phyloP scores from a whole-genome alignment of 140 eudicot species.

The Senecio squalidus region DNA sequence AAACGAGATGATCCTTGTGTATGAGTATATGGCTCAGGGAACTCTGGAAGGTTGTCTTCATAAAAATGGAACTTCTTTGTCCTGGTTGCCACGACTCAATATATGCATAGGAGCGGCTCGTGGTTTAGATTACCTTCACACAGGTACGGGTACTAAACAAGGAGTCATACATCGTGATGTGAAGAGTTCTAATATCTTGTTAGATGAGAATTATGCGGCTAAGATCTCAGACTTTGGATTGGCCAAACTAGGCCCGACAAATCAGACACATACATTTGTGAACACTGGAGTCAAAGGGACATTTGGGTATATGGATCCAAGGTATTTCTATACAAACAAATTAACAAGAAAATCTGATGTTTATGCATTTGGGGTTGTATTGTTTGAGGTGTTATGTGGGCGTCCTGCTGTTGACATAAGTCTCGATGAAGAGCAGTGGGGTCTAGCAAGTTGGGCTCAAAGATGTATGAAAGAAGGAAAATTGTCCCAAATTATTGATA shows the following conservation, averaged over 20 bases:
- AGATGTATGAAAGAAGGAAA: neutral
- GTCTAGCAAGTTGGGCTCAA: neutral
- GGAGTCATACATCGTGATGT: constrained; percentile 2
- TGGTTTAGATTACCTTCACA: constrained; percentile 3
- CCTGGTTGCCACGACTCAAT: neutral
- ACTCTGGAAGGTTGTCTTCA: neutral
- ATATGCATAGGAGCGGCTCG: constrained; percentile 5
- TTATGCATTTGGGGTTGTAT: neutral
- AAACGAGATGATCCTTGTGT: neutral
- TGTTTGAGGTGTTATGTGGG: constrained; percentile 3
- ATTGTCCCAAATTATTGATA: neutral
- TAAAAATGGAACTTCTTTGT: neutral
- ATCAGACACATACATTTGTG: neutral
- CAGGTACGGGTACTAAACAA: neutral
- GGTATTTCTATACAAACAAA: neutral
- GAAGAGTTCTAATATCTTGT: neutral
- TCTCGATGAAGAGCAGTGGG: constrained; percentile 5
- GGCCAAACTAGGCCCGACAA: neutral
- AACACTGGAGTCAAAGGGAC: constrained; percentile 1
- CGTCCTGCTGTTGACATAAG: neutral
- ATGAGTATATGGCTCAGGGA: neutral
- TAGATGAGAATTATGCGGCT: neutral
- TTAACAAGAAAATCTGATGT: neutral
- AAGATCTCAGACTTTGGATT: neutral
- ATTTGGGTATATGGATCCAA: constrained; percentile 3